A percentile compares a stretch with the other conserved stretches of the same genome.
phyloP scores from a whole-genome alignment of 169 alveolate species.

The Miamiensis avidus region DNA sequence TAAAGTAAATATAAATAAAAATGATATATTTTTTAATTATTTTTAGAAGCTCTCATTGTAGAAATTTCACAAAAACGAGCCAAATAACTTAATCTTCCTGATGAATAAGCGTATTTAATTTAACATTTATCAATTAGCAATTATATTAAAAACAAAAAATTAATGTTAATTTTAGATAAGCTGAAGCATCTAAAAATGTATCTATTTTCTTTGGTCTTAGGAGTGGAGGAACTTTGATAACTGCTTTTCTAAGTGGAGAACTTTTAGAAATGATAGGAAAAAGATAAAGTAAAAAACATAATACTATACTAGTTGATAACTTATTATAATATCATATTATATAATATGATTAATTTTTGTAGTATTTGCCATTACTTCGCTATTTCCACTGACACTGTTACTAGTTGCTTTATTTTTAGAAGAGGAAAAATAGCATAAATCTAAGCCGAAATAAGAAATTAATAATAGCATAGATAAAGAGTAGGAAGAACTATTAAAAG shows the following conservation, averaged over 20 bases:
- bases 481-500: too few species aligned
- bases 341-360: slow-evolving; percentile 7
- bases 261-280: slow-evolving; percentile 86
- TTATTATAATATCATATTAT: too few species aligned
- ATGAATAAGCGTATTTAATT: too few species aligned
- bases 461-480: too few species aligned
- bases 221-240: slow-evolving; percentile 89
- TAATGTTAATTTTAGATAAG: too few species aligned
- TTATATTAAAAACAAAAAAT: too few species aligned
- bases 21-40: background rate
- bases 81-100: slow-evolving; percentile 6
- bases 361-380: slow-evolving; percentile 83
- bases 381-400: slow-evolving; percentile 87
- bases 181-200: slow-evolving; percentile 79
- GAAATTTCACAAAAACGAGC: slow-evolving; percentile 29
- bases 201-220: slow-evolving; percentile 91
- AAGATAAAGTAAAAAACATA: slow-evolving; percentile 8
- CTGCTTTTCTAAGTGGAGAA: slow-evolving; percentile 93
- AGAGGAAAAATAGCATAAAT: slow-evolving; percentile 70
- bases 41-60: slow-evolving; percentile 49
- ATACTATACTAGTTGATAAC: too few species aligned
- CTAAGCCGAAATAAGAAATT: too few species aligned
- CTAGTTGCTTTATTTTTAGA: slow-evolving; percentile 81
- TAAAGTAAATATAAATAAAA: background rate
- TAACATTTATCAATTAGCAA: too few species aligned